Evolutionary conservation across 1,284 basidiomycete species (phyloP), one percentile per base, ranked within the genome.

Genomic region (Caloboletus firmus): DNA sequence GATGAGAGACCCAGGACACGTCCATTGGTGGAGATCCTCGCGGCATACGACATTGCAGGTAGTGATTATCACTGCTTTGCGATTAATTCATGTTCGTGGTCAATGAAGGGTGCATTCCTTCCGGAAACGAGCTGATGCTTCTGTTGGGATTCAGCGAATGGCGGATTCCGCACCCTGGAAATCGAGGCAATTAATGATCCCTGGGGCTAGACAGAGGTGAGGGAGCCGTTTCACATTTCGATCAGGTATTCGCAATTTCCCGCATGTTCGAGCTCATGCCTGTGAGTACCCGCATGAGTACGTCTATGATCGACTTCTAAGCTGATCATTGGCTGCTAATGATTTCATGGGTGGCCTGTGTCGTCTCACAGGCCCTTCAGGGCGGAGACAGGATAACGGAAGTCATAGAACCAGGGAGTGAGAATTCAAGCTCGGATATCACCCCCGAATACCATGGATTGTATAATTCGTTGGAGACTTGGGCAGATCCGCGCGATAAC

Each of bases 201-300:
- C 50, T 55, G 49, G 59, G 63, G 60, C 56, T 57, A 49, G 66
- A 64, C 63, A 66, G 59, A 65, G 70, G 55, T 67, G 74, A 67
- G 68, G 72, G 63, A 59, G 68, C 59, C 61, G 40, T 47, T 51
- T 75, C 70, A 69, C 73, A 54, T 52, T 74, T 78, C 28, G 79
- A 81, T 64, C 76, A 73, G 61, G 74, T 76, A 53, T 77, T 79
- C 62, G 79, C 78, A 54, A 74, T 74, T 65, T 76, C 64, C 36
- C 68, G 67, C 47, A 54, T 60, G 34, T 66, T 72, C 46, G n/a
- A n/a, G n/a, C n/a, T n/a, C n/a, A 62, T 74, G 12, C 64, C 68
- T 34, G 48, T 69, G n/a, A n/a, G n/a, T n/a, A 48, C 63, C 73
- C 47, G 67, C 70, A 41, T 58, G 67, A 59, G 69, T 72, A 50